phyloP scores from a whole-genome alignment of 2,329 filamentous ascomycete species.

The Nemania serpens region DNA sequence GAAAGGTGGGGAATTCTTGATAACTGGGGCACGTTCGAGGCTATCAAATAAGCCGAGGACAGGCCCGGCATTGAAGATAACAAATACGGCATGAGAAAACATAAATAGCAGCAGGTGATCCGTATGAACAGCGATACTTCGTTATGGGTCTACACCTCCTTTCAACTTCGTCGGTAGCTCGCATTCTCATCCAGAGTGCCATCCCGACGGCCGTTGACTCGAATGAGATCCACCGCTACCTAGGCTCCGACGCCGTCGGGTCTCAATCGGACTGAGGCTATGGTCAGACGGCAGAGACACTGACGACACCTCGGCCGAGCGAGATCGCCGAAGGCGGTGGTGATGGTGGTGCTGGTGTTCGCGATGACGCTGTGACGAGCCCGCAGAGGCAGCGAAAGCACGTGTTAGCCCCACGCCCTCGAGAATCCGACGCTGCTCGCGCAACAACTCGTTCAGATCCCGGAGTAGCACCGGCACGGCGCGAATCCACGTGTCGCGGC shows the following conservation, averaged over 20 bases:
- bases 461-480: slow-evolving; percentile 52
- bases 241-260: slow-evolving; percentile 15
- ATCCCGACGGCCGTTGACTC: neutral
- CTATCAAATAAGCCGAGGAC: no score
- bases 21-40: no score
- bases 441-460: slow-evolving; percentile 44
- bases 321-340: slow-evolving; percentile 8
- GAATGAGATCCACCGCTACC: slow-evolving; percentile 9
- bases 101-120: neutral
- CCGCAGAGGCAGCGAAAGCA: neutral
- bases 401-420: slow-evolving; percentile 10
- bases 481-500: slow-evolving; percentile 52
- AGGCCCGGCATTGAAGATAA: neutral
- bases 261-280: slow-evolving; percentile 9
- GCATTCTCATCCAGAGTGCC: neutral
- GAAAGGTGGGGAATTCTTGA: neutral
- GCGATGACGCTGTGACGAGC: slow-evolving; percentile 1
- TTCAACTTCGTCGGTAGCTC: neutral
- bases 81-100: neutral
- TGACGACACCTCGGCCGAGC: slow-evolving; percentile 16
- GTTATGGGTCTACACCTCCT: neutral
- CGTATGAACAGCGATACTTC: neutral
- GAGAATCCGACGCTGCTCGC: slow-evolving; percentile 42
- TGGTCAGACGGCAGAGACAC: slow-evolving; percentile 1
- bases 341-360: neutral